Conservation (phyloP, 2,329 filamentous ascomycete species). For the Bipolaris cookei region DNA sequence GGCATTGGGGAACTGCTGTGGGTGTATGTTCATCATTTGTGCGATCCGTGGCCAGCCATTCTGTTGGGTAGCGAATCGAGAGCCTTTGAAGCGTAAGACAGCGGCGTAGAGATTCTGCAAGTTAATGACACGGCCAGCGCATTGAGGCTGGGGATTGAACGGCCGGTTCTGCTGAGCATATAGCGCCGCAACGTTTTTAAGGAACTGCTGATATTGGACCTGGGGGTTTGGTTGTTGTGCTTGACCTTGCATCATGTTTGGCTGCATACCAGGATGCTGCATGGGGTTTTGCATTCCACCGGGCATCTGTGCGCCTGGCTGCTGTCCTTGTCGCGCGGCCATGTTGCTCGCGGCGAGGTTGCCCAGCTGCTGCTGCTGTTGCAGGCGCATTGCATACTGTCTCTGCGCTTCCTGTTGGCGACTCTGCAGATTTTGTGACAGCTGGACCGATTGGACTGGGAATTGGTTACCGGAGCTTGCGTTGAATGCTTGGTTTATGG, state of each 20-base stretch:
- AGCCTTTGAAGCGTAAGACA: slow-evolving; percentile 79
- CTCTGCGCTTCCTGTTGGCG: slow-evolving; percentile 70
- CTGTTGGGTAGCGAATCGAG: slow-evolving; percentile 70
- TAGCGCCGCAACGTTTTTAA: slow-evolving; percentile 77
- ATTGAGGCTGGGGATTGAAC: slow-evolving; percentile 74
- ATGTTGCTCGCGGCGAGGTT: slow-evolving; percentile 48
- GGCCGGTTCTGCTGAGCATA: slow-evolving; percentile 76
- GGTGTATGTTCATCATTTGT: slow-evolving; percentile 53
- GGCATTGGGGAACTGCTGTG: slow-evolving; percentile 63
- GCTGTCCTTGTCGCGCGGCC: slow-evolving; percentile 48
- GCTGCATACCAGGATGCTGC: slow-evolving; percentile 42
- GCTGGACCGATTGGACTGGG: slow-evolving; percentile 53
- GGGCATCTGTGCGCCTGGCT: slow-evolving; percentile 48
- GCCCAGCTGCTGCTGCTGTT: slow-evolving; percentile 68
- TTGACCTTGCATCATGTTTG: slow-evolving; percentile 40
- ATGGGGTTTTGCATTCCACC: slow-evolving; percentile 34
- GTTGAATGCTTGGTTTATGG: slow-evolving; percentile 49
- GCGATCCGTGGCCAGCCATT: slow-evolving; percentile 79
- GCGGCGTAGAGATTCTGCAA: slow-evolving; percentile 78
- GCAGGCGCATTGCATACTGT: slow-evolving; percentile 84
- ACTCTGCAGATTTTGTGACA: slow-evolving; percentile 57
- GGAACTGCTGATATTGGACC: slow-evolving; percentile 46
- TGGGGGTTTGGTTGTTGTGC: slow-evolving; percentile 17
- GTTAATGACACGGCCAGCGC: slow-evolving; percentile 76
- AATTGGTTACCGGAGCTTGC: slow-evolving; percentile 54